Base-by-base conservation (phyloP, 2,329 filamentous ascomycete genomes). In the Trichoderma citrinoviride region DNA sequence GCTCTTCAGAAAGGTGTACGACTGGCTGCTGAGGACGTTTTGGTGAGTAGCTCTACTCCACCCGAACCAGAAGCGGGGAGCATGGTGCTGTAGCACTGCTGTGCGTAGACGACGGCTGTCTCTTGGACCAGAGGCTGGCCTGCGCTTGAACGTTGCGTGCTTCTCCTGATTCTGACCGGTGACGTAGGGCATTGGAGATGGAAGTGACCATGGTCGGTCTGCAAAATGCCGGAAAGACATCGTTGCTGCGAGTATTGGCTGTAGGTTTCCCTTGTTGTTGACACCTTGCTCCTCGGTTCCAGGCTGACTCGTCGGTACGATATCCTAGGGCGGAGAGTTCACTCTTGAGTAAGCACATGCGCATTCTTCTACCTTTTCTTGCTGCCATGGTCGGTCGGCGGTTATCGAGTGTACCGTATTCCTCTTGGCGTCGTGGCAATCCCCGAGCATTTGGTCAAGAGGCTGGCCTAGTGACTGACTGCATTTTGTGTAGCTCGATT, bases 141-240 rank as follows among this genome's bases (percentile, higher is more conserved):
- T 10, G 57, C 46, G 64, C 63, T 57, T 49, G 68, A 61, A 53
- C 33, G 57, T 40, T 63, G 57, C 49, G 64, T 29, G 55, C 17
- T 25, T 52, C 49, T 33, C 17, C 65, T 44, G 54, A 25, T 54
- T 66, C 61, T 69, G 58, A 62, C 54, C 19, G 40, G 43, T 37
- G 53, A 54, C 53, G 15, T 70, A 97, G 94, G 95, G 93, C 94
- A 71, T 96, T 93, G 70, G 95, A 99, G 83, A 97, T 99, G 93
- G 95, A 99, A 80, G 94, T 99, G 76, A 98, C 95, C 71, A 96
- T 99, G 90, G 94, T 99, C 77, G 95, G 95, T 25, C 82, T 99
- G 75, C 95, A 99, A 77, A 98, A 98, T 81, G 95, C 95, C 66
- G 95, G 95, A 74, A 99, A 99, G 82, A 98, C 95, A 44, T 98